These are phyloP conservation scores for Bromus sterilis DNA, from an alignment of 176 grass and related monocot species.

Conservation along the genomic window DNA sequence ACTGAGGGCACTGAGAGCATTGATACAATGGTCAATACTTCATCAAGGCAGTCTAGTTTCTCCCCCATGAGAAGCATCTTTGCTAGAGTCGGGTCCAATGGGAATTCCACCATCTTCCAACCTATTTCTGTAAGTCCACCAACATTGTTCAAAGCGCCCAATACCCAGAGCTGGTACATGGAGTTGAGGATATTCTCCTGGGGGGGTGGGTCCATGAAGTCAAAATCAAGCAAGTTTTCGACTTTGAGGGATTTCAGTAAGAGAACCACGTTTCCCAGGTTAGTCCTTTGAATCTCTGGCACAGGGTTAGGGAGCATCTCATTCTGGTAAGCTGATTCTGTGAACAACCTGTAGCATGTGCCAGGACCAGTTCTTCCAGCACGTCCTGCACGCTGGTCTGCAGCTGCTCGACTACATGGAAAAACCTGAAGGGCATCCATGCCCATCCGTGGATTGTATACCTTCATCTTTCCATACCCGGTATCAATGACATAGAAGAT, in stretches of 20 bases:
- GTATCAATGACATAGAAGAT: conserved; percentile 97
- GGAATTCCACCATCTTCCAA: conserved; percentile 99
- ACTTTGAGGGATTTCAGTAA: conserved; percentile 91
- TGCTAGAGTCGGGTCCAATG: conserved; percentile 84
- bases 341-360: conserved; percentile 88
- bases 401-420: conserved; percentile 82
- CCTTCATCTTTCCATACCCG: conserved; percentile 98
- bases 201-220: conserved; percentile 98
- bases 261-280: conserved; percentile 93
- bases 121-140: conserved; percentile 83
- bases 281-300: conserved; percentile 95
- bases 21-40: conserved; percentile 97
- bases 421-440: conserved; percentile 98
- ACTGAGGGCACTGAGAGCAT: conserved; percentile 98
- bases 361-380: conserved; percentile 94
- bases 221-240: conserved; percentile 92
- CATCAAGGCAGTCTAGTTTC: conserved; percentile 72
- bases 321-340: conserved; percentile 95
- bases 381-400: conserved; percentile 86
- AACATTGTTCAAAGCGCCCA: conserved; percentile 92
- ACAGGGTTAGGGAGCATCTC: conserved; percentile 95
- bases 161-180: conserved; percentile 99
- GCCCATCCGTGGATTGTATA: conserved; percentile 94
- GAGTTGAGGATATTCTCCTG: conserved; percentile 99
- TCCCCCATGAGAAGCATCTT: conserved; percentile 99